Conservation (phyloP, 805 yeast genomes). For the Nakazawaea ernobii region DNA sequence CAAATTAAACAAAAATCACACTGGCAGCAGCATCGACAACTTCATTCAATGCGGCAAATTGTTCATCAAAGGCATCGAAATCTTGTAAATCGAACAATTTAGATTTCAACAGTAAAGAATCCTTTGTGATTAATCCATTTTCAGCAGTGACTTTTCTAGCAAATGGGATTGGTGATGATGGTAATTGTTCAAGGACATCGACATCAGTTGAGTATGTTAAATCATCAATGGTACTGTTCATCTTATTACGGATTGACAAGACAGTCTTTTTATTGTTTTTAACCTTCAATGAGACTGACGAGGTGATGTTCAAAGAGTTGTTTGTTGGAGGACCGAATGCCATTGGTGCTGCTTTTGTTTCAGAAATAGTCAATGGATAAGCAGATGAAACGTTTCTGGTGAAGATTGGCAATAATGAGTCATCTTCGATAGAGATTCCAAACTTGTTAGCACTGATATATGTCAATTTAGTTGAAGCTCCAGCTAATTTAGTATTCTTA, state of each 20-base stretch:
- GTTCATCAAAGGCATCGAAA: too few relatives aligned
- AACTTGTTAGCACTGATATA: slow-evolving; percentile 8
- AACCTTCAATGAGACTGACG: slow-evolving; percentile 1
- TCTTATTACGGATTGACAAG: slow-evolving; percentile 5
- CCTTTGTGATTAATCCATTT: slow-evolving; percentile 14
- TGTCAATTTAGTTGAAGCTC: slow-evolving; percentile 11
- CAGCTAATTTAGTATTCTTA: slow-evolving; percentile 13
- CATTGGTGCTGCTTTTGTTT: slow-evolving; percentile 12
- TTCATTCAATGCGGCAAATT: too few relatives aligned
- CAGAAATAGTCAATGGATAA: slow-evolving; percentile 13
- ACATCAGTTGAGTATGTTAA: slow-evolving; percentile 9
- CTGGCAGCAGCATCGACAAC: too few relatives aligned
- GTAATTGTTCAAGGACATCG: slow-evolving; percentile 3
- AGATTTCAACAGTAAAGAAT: not conserved
- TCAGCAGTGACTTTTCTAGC: slow-evolving; percentile 13
- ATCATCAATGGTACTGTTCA: slow-evolving; percentile 13
- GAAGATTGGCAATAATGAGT: slow-evolving; percentile 4
- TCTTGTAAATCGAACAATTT: too few relatives aligned
- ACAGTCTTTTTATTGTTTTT: slow-evolving; percentile 6
- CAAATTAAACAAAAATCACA: too few relatives aligned
- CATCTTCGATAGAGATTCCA: slow-evolving; percentile 10
- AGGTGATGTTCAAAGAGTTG: slow-evolving; percentile 10
- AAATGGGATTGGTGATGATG: slow-evolving; percentile 11
- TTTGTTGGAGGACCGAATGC: slow-evolving; percentile 11
- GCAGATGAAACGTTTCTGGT: slow-evolving; percentile 11